Percentiles rank a stretch among this genome's conserved stretches.
Evolutionary conservation across 169 alveolate genomes (phyloP).

Genomic region (Babesia gibsoni): DNA sequence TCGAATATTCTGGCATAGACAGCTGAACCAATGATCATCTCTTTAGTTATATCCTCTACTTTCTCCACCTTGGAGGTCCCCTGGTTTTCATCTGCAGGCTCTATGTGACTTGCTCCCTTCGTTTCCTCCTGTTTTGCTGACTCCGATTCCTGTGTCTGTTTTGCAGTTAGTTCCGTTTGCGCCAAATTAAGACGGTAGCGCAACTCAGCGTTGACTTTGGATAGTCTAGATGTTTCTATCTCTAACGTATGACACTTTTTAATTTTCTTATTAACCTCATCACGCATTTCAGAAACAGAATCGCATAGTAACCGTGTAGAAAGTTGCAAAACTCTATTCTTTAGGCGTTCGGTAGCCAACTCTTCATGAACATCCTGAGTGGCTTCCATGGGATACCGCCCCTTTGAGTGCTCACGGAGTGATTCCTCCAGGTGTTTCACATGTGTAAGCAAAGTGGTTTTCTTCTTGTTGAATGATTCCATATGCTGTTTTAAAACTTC

Average conservation of each 20-base stretch:
- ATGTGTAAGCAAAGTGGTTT: slow-evolving; percentile 3
- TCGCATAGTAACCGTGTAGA: background rate
- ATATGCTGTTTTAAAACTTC: background rate
- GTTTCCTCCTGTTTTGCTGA: background rate
- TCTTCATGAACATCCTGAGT: background rate
- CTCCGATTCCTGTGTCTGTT: no score
- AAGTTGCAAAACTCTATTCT: background rate
- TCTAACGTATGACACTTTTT: background rate
- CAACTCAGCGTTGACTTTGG: slow-evolving; percentile 4
- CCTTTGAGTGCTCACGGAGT: background rate
- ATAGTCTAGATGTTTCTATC: slow-evolving; percentile 11
- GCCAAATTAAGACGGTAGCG: slow-evolving; percentile 3
- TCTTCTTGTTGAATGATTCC: slow-evolving; percentile 32
- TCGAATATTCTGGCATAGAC: slow-evolving; percentile 27
- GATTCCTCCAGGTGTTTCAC: slow-evolving; percentile 15
- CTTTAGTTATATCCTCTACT: slow-evolving; percentile 50
- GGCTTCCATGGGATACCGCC: background rate
- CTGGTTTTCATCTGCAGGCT: background rate
- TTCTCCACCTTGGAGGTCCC: background rate
- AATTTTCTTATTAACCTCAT: background rate
- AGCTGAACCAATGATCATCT: slow-evolving; percentile 48
- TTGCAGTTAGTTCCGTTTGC: no score
- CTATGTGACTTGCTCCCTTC: background rate
- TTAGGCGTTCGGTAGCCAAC: background rate
- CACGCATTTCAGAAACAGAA: background rate